Percentiles rank a stretch among this genome's conserved stretches.
Conservation (phyloP, 1,139 yeast species). For the Taphrina flavorubra region DNA sequence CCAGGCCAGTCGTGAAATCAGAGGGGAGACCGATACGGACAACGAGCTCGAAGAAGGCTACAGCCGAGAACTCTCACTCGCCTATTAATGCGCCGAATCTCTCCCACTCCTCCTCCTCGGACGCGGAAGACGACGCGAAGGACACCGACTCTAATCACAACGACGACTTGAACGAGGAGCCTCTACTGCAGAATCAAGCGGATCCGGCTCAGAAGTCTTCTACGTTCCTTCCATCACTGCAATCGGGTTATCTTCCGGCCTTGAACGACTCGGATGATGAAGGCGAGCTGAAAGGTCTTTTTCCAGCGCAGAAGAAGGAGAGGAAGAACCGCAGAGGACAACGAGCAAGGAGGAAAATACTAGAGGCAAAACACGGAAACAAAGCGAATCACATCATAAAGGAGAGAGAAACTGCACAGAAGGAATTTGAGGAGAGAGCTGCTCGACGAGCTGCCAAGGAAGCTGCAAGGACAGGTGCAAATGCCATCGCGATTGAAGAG, state of each 20-base stretch:
- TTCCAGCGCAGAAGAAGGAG: slow-evolving; percentile 51
- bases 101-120: neutral
- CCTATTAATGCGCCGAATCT: neutral
- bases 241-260: slow-evolving; percentile 42
- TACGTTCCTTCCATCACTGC: slow-evolving; percentile 41
- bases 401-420: slow-evolving; percentile 63
- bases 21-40: no score
- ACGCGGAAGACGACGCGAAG: slow-evolving; percentile 42
- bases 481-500: slow-evolving; percentile 50
- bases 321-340: slow-evolving; percentile 94
- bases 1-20: no score
- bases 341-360: slow-evolving; percentile 92
- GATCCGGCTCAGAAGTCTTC: slow-evolving; percentile 10
- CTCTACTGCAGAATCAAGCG: neutral
- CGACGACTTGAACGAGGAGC: no score
- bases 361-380: slow-evolving; percentile 88
- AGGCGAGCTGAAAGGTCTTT: slow-evolving; percentile 42
- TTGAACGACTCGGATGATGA: slow-evolving; percentile 44
- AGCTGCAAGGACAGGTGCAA: slow-evolving; percentile 49
- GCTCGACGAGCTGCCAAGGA: slow-evolving; percentile 57
- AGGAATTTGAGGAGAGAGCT: slow-evolving; percentile 51
- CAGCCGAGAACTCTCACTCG: no score
- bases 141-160: slow-evolving; percentile 42
- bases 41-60: no score
- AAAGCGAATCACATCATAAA: slow-evolving; percentile 81